Evolutionary conservation across 371 early-diverging fungal genomes (phyloP).

Genomic region (Actinomucor elegans): DNA sequence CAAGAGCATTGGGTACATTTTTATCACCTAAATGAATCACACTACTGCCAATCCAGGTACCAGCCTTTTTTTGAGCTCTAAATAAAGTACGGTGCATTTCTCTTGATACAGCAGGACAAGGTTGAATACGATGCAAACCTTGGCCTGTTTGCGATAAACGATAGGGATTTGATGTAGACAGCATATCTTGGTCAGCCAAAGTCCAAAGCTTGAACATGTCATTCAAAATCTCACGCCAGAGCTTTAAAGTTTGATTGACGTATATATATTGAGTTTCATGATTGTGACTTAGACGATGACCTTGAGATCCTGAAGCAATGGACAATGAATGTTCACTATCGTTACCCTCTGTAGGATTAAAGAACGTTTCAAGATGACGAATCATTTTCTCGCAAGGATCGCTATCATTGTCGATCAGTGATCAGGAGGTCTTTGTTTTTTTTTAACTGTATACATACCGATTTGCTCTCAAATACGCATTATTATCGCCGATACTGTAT

Average conservation of each 20-base stretch:
- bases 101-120: conserved; percentile 79
- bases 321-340: conserved; percentile 72
- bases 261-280: conserved; percentile 93
- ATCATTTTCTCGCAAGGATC: conserved; percentile 97
- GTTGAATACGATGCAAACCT: conserved; percentile 88
- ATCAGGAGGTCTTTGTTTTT: too few relatives aligned
- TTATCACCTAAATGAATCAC: conserved; percentile 96
- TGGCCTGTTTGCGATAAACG: conserved; percentile 94
- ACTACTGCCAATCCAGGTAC: conserved; percentile 92
- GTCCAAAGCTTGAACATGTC: conserved; percentile 97
- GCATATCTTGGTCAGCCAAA: conserved; percentile 86
- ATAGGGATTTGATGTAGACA: conserved; percentile 71
- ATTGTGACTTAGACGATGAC: conserved; percentile 89
- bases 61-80: conserved; percentile 82
- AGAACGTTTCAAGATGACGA: conserved; percentile 66
- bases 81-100: conserved; percentile 89
- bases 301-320: conserved; percentile 79
- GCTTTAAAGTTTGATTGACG: conserved; percentile 88
- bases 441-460: too few relatives aligned
- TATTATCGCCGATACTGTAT: conserved; percentile 95
- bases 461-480: conserved; percentile 86
- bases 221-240: conserved; percentile 94
- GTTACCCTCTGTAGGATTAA: conserved; percentile 56
- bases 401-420: too few relatives aligned
- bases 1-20: conserved; percentile 89